phyloP scores from a whole-genome alignment of 2,329 filamentous ascomycete genomes.

The Arachnopeziza araneosa region DNA sequence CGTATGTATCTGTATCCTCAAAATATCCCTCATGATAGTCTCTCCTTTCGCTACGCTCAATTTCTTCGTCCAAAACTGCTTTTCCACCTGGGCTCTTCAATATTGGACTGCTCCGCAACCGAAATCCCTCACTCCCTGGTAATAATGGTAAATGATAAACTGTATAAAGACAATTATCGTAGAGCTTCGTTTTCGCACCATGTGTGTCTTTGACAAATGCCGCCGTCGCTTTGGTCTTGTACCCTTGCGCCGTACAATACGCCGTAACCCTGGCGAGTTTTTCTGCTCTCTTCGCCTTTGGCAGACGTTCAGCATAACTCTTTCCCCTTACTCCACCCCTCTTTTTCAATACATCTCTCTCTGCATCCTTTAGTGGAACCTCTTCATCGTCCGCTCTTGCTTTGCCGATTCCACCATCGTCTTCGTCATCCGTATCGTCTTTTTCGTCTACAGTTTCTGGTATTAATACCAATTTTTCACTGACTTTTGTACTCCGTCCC shows the following conservation, averaged over 20 bases:
- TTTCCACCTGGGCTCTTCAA: conserved; percentile 91
- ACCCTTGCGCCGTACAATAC: conserved; percentile 92
- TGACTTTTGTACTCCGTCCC: conserved; percentile 85
- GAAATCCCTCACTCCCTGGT: conserved; percentile 78
- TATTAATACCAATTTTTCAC: conserved; percentile 91
- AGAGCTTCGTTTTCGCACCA: conserved; percentile 87
- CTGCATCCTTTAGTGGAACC: conserved; percentile 63
- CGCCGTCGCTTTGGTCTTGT: conserved; percentile 82
- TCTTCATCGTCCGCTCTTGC: conserved; percentile 50
- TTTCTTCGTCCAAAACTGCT: conserved; percentile 88
- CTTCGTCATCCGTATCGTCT: conserved; percentile 54
- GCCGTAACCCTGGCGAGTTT: conserved; percentile 88
- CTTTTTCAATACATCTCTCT: conserved; percentile 58
- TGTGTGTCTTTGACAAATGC: conserved; percentile 84
- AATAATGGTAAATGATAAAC: conserved; percentile 91
- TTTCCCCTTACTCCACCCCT: conserved; percentile 64
- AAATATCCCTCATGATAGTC: conserved; percentile 92
- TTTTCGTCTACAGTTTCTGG: conserved; percentile 68
- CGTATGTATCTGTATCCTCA: conserved; percentile 61
- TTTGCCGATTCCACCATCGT: conserved; percentile 42
- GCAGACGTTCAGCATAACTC: conserved; percentile 88
- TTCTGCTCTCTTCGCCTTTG: conserved; percentile 80
- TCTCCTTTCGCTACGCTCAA: conserved; percentile 84
- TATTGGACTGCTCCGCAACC: conserved; percentile 83
- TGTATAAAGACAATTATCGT: conserved; percentile 94